These are phyloP conservation scores for Polygonum aviculare DNA, from an alignment of 148 eudicot species.

Conservation along the genomic window DNA sequence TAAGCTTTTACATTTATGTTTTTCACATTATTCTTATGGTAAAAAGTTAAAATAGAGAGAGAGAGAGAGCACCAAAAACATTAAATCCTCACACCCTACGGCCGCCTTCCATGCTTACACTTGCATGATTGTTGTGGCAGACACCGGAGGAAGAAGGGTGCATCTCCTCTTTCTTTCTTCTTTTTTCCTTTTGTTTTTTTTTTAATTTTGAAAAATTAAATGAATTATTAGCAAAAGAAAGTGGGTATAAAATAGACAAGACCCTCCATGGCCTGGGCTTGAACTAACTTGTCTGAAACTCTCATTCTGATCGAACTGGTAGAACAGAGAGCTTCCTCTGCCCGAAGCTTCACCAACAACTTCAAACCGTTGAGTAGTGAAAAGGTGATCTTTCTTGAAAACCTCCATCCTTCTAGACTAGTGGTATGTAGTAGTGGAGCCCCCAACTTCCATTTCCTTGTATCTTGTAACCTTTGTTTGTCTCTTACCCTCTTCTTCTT, in stretches of 20 bases:
- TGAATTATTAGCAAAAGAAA: neutral
- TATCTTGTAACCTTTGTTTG: neutral
- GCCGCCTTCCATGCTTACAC: conserved; percentile 91
- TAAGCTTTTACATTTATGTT: neutral
- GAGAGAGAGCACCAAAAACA: conserved; percentile 8
- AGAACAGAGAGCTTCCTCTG: conserved; percentile 2
- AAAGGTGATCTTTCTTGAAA: conserved; percentile 37
- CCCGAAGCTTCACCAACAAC: conserved; percentile 4
- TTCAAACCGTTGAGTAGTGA: neutral
- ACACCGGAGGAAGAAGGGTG: conserved; percentile 1
- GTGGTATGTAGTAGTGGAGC: conserved; percentile 13
- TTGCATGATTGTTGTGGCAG: conserved; percentile 84
- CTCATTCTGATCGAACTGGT: neutral
- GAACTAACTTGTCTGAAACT: neutral
- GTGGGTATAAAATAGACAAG: neutral
- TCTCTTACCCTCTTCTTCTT: conserved; percentile 9
- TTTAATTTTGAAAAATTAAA: no score
- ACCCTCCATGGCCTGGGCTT: neutral
- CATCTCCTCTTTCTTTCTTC: conserved; percentile 23
- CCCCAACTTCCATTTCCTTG: conserved; percentile 15
- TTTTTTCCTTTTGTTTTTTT: neutral
- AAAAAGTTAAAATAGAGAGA: neutral
- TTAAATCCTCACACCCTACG: conserved; percentile 36
- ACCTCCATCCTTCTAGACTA: neutral
- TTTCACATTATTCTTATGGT: neutral